These are phyloP conservation scores for Fraxinus velutina DNA, from an alignment of 305 asterid species.

Conservation along the genomic window DNA sequence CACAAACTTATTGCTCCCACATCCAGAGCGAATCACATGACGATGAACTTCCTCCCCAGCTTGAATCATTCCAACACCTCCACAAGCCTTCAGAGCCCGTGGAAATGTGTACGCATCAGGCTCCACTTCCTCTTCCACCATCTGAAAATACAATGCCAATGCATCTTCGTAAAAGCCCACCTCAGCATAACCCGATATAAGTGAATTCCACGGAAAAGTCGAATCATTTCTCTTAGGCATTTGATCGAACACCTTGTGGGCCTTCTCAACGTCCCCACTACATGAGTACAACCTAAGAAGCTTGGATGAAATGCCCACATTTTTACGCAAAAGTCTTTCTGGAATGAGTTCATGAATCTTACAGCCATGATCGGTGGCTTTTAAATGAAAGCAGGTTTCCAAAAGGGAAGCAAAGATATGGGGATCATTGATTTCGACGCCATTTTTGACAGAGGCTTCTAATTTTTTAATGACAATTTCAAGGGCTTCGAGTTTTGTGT, in stretches of 20 bases:
- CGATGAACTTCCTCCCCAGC: conserved; percentile 88
- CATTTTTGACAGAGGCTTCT: conserved; percentile 54
- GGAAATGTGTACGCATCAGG: conserved; percentile 85
- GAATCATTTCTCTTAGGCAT: conserved; percentile 59
- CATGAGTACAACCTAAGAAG: conserved; percentile 53
- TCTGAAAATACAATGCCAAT: conserved; percentile 77
- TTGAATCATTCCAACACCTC: conserved; percentile 61
- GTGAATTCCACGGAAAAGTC: conserved; percentile 82
- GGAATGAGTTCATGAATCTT: conserved; percentile 65
- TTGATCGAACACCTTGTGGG: conserved; percentile 77
- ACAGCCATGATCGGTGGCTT: conserved; percentile 47
- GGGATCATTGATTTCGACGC: conserved; percentile 55
- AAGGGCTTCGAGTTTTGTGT: conserved; percentile 59
- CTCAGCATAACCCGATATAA: conserved; percentile 73
- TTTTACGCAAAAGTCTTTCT: conserved; percentile 48
- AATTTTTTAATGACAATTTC: conserved; percentile 46
- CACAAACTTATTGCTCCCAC: conserved; percentile 52
- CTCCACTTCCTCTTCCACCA: conserved; percentile 81
- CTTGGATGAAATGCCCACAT: conserved; percentile 66
- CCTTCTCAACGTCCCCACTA: conserved; percentile 52
- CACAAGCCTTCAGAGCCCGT: conserved; percentile 79
- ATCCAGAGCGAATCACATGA: conserved; percentile 59
- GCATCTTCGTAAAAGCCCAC: conserved; percentile 69
- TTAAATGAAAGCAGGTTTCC: conserved; percentile 67
- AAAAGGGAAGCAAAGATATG: conserved; percentile 74